Evolutionary conservation across 2,329 filamentous ascomycete species (phyloP), one percentile per base, ranked within the genome.

Genomic region (Phialophora verrucosa): DNA sequence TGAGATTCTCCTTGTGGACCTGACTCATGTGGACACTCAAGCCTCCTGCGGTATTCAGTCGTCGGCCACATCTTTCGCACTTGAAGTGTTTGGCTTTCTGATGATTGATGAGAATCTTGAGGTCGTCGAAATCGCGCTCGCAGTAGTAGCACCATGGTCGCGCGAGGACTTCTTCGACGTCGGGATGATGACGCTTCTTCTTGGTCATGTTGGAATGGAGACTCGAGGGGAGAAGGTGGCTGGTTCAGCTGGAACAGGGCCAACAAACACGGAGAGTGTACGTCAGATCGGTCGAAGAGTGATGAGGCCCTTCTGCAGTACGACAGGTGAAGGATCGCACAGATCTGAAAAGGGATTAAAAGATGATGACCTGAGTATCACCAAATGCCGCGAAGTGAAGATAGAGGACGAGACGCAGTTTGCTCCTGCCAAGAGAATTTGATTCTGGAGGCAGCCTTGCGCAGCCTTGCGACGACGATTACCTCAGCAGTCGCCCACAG

Each of bases 41-140:
- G 83, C 95, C 93, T 85, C 95, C 95, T 50, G 93, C 93, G 1
- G 95, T 99, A 77, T 97, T 97, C 63, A 99, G 81, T 72, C 93
- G 86, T 71, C 95, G 88, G 61, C 89, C 89, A 78, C 95, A 99
- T 81, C 90, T 84, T 74, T 97, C 92, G 81, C 95, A 99, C 80
- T 97, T 97, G 85, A 97, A 98, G 79, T 99, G 95, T 81, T 98
- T 98, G n/a, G 94, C 93, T 78, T 97, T 98, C 76, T 98, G 95
- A 79, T 99, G 95, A 65, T 91, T 93, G 73, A 97, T 96, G 70
- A 99, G 88, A 73, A 98, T 93, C 83, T 97, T 97, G 55, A 97
- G 80, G 78, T 99, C 95, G 78, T 98, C 93, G 77, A 98, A 99
- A 81, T 98, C 94, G 82, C 94, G 91, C 81, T 99, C 95, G 89